Evolutionary conservation across 1,139 yeast species (phyloP).

Genomic region (Trichomonascaceae sp.): DNA sequence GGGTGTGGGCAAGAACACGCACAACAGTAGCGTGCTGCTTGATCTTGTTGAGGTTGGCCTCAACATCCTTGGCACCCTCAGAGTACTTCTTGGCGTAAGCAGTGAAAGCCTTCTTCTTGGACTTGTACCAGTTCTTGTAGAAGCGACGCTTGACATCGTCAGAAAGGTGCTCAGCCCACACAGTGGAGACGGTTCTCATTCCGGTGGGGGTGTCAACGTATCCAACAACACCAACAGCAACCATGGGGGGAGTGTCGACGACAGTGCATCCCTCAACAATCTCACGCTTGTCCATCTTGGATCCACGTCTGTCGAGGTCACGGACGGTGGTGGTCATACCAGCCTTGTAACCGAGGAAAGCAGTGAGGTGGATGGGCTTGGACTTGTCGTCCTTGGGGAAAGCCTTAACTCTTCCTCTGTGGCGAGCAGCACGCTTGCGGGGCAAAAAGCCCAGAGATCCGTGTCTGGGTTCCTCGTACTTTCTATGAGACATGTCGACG

Average conservation of each 20-base stretch:
- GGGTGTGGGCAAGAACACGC: conserved; percentile 99
- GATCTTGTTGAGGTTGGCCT: conserved; percentile 97
- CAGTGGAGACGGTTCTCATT: conserved; percentile 97
- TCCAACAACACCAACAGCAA: conserved; percentile 99
- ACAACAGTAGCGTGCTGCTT: conserved; percentile 97
- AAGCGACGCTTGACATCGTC: conserved; percentile 99
- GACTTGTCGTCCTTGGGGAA: conserved; percentile 98
- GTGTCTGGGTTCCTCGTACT: conserved; percentile 99
- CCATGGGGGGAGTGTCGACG: conserved; percentile 98
- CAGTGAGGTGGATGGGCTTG: conserved; percentile 98
- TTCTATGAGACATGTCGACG: conserved; percentile 91
- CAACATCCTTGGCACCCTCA: conserved; percentile 75
- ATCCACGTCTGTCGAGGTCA: conserved; percentile 99
- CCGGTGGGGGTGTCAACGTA: conserved; percentile 99
- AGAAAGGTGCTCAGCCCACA: conserved; percentile 99
- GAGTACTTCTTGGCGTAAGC: conserved; percentile 99
- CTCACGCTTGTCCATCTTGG: conserved; percentile 99
- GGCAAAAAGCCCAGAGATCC: conserved; percentile 99
- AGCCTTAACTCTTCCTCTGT: conserved; percentile 97
- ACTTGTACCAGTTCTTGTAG: conserved; percentile 99
- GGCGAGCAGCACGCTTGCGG: conserved; percentile 98
- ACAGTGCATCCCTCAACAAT: conserved; percentile 98
- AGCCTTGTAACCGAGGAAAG: conserved; percentile 99
- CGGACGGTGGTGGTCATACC: conserved; percentile 99
- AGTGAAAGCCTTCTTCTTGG: conserved; percentile 99